A percentile compares a stretch with the other conserved stretches of the same genome.
phyloP scores from a whole-genome alignment of 2,329 filamentous ascomycete species.

The Boeremia lycopersici region DNA sequence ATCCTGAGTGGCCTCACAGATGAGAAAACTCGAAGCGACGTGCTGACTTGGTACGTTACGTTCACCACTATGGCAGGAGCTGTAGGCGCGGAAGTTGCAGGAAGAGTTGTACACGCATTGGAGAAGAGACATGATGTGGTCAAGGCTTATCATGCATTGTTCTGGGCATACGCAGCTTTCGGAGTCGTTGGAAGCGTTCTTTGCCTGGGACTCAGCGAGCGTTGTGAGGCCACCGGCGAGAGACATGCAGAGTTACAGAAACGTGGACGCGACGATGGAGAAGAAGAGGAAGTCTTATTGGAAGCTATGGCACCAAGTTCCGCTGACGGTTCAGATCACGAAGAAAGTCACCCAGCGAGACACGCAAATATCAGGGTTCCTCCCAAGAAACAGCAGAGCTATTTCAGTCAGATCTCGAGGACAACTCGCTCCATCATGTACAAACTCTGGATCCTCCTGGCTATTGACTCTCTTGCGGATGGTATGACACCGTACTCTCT shows the following conservation, averaged over 20 bases:
- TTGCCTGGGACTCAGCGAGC: constrained; percentile 47
- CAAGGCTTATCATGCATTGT: constrained; percentile 50
- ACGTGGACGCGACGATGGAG: constrained; percentile 23
- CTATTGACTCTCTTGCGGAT: constrained; percentile 68
- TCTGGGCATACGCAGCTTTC: constrained; percentile 52
- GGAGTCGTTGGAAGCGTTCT: constrained; percentile 49
- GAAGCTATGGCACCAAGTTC: constrained; percentile 43
- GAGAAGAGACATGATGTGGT: constrained; percentile 45
- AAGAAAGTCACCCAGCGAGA: constrained; percentile 20
- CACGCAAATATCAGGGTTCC: constrained; percentile 22
- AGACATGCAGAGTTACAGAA: constrained; percentile 36
- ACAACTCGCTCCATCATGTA: constrained; percentile 65
- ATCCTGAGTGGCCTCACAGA: constrained; percentile 46
- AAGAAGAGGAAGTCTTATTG: constrained; percentile 44
- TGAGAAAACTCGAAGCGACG: constrained; percentile 44
- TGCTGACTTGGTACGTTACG: constrained; percentile 49
- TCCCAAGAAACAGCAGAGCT: constrained; percentile 39
- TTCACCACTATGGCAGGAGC: constrained; percentile 45
- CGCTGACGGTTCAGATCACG: constrained; percentile 38
- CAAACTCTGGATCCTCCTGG: constrained; percentile 68
- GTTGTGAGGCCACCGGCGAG: constrained; percentile 49
- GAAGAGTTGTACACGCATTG: constrained; percentile 50
- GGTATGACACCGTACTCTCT: constrained; percentile 58
- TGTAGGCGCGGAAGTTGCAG: constrained; percentile 44
- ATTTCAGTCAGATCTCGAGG: constrained; percentile 61